Percentiles rank a stretch among this genome's conserved stretches.
Evolutionary conservation across 768 basidiomycete species (phyloP).

Genomic region (Neoboletus subvelutipes): DNA sequence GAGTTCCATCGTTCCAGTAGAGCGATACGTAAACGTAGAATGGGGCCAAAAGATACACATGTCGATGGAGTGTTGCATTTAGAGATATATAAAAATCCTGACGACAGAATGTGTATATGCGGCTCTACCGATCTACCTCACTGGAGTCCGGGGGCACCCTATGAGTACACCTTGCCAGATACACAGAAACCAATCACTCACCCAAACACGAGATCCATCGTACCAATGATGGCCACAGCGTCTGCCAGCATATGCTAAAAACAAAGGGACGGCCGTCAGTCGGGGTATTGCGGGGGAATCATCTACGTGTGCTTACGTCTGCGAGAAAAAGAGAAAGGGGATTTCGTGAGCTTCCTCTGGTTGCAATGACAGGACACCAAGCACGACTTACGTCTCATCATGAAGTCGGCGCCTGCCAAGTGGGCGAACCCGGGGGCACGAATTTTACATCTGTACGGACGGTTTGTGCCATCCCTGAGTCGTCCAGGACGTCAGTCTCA

Average conservation of each 20-base stretch:
- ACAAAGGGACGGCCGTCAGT: conserved; percentile 31
- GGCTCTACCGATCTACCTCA: conserved; percentile 34
- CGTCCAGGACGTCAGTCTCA: background rate
- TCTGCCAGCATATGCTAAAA: conserved; percentile 86
- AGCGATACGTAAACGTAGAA: background rate
- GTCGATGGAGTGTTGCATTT: conserved; percentile 10
- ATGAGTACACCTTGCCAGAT: background rate
- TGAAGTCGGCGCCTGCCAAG: conserved; percentile 93
- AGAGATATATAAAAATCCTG: background rate
- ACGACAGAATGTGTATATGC: conserved; percentile 6
- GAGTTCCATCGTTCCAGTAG: background rate
- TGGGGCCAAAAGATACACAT: background rate
- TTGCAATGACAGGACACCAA: background rate
- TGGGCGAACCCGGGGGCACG: conserved; percentile 97
- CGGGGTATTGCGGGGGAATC: background rate
- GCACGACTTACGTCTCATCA: conserved; percentile 81
- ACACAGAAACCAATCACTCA: conserved; percentile 41
- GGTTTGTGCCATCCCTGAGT: conserved; percentile 84
- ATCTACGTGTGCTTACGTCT: conserved; percentile 36
- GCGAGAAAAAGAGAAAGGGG: conserved; percentile 13
- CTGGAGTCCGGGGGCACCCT: conserved; percentile 1
- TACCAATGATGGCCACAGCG: conserved; percentile 95
- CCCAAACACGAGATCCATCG: conserved; percentile 98
- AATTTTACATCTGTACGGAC: conserved; percentile 96
- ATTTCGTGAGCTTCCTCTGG: background rate